Evolutionary conservation across 768 basidiomycete genomes (phyloP).

Genomic region (Tulasnella sp.): DNA sequence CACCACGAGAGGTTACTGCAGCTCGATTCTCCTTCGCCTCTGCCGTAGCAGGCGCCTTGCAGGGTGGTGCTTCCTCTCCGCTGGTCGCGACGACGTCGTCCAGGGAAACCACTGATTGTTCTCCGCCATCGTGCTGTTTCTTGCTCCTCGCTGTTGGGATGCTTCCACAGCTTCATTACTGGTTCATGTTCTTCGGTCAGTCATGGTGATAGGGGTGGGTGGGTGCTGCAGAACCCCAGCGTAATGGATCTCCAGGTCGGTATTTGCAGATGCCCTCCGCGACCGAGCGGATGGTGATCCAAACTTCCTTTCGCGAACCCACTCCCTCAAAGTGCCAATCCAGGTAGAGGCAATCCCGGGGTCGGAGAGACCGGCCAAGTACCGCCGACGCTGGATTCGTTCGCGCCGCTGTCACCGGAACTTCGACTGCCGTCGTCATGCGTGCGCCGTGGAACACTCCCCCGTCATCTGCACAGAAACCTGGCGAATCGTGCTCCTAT

Average conservation of each 20-base stretch:
- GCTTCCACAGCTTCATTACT: not conserved
- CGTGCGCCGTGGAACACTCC: not conserved
- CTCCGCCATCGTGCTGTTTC: not conserved
- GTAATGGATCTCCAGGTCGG: not conserved
- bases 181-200: slow-evolving; percentile 16
- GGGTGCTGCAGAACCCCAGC: not conserved
- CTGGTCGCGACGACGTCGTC: not conserved
- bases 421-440: not conserved
- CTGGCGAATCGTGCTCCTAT: no score
- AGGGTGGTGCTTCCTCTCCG: not conserved
- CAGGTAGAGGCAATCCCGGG: not conserved
- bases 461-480: not conserved
- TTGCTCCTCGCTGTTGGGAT: slow-evolving; percentile 8
- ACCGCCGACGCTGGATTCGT: not conserved
- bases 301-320: not conserved
- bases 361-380: not conserved
- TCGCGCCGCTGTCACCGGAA: not conserved
- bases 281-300: not conserved
- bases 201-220: not conserved
- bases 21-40: not conserved
- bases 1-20: no score
- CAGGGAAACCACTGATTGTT: not conserved
- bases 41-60: not conserved
- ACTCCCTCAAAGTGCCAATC: not conserved
- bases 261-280: not conserved